phyloP scores from a whole-genome alignment of 495 filamentous ascomycete genomes.

The Cercophora samala region DNA sequence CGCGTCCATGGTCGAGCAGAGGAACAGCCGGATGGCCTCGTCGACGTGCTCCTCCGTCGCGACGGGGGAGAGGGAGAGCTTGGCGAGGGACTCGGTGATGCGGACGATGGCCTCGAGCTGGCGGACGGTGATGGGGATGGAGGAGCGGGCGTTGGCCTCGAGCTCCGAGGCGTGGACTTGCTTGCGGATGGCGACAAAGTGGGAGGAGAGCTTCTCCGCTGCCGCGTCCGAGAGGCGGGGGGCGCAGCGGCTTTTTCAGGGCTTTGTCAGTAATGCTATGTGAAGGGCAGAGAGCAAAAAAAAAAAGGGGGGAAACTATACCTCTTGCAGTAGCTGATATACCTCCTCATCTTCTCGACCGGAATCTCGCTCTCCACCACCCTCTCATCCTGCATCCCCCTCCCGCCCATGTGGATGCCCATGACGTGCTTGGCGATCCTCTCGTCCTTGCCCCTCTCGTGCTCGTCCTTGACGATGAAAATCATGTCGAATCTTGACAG shows the following conservation, averaged over 20 bases:
- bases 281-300: too few relatives aligned
- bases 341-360: constrained; percentile 95
- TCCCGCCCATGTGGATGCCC: constrained; percentile 92
- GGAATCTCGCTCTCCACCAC: constrained; percentile 80
- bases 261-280: constrained; percentile 37
- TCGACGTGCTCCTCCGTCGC: constrained; percentile 92
- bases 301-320: constrained; percentile 47
- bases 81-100: constrained; percentile 94
- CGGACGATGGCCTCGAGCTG: constrained; percentile 96
- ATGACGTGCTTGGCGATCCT: constrained; percentile 95
- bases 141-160: constrained; percentile 79
- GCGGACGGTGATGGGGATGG: constrained; percentile 95
- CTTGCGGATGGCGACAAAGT: constrained; percentile 94
- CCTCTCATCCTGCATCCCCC: constrained; percentile 66
- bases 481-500: constrained; percentile 99
- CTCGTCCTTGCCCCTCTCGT: constrained; percentile 86
- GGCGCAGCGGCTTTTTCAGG: constrained; percentile 67
- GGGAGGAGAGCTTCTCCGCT: constrained; percentile 91
- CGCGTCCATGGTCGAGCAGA: constrained; percentile 97
- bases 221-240: constrained; percentile 89
- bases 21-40: constrained; percentile 95
- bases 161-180: constrained; percentile 90
- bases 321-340: constrained; percentile 97
- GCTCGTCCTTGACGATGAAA: constrained; percentile 96
- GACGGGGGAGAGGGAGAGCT: constrained; percentile 77